Evolutionary conservation across 2,329 filamentous ascomycete genomes (phyloP), one percentile per base, ranked within the genome.

Genomic region (Hymenoscyphus fraxineus): DNA sequence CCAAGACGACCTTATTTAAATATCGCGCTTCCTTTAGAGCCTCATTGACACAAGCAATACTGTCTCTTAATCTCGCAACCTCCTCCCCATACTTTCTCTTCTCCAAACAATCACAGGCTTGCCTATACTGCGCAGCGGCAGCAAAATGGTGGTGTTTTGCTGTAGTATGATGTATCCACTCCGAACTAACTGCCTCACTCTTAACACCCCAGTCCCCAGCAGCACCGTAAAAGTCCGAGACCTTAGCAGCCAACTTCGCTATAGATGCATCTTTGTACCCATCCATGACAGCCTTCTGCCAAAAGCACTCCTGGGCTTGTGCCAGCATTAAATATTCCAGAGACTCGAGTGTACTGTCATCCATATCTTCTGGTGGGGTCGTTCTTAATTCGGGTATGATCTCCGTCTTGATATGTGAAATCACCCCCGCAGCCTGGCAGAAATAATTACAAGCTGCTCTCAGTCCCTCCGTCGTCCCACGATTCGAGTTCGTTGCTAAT

Each of bases 111-210:
- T 97, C 93, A 68, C 92, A 89, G 0, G 95, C 92, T 32, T 94
- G 92, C 15, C 95, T 84, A 72, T 94, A 98, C 75, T 99, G 95
- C 0, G 95, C 95, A 0, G 95, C 95, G 0, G 92, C 94, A 1
- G 94, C 93, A 78, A 99, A 98, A 77, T 98, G 95, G 74, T 97
- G 91, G 74, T 98, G 93, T 76, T 98, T 99, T 6, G 94, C 95
- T 32, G 91, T 93, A 85, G 96, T 93, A 75, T 98, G 94, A 77
- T 98, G 94, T 71, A 99, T 97, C 95, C 94, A 98, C 67, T 95
- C 91, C 63, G 90, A 93, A 75, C 91, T 95, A 70, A 98, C 88
- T 16, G 91, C 88, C 72, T 97, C 89, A 67, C 93, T 97, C 76
- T 93, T 92, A 74, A 96, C 88, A 10, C 92, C 93, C 68, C 88